Evolutionary conservation across 495 filamentous ascomycete genomes (phyloP), one percentile per base, ranked within the genome.

Genomic region (Aspergillus saccharolyticus): DNA sequence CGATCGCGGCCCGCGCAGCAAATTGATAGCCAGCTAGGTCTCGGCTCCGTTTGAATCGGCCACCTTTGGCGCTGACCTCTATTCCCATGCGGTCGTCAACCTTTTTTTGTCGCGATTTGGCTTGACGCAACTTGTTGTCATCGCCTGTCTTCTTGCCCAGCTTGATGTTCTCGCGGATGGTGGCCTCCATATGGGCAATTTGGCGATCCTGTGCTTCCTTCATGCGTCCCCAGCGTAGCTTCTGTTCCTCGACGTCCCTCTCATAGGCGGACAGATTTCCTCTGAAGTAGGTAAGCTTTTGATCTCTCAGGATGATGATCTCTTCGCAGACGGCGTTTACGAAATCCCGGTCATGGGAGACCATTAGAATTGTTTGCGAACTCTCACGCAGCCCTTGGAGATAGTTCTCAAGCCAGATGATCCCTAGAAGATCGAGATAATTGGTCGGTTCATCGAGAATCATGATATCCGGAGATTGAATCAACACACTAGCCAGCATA

Each of bases 371-470:
- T 0, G 72, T 74, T 17, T 67, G 61, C 0, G 73, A 72, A 1
- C 48, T 61, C 0, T 77, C 64, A 16, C 74, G 69, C 14, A 88
- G 66, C 28, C 76, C 71, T 39, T 78, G 71, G 19, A 92, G 80
- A 60, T 89, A 85, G 7, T 75, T 78, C 66, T 95, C 83, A 1
- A 95, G 79, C 89, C 89, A 95, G 24, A 93, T 80, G 20, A 93
- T 87, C n/a, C 85, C 85, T 0, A 89, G 77, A 0, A 95, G 78
- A 65, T 95, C 90, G 1, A 93, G 76, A 66, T 88, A 92, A 66
- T 93, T 93, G 51, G 90, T 93, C 4, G 90, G 89, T 63, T 95
- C 90, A 74, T 95, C 89, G 17, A 95, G 84, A 49, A 95, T 87
- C 61, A 93, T 78, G 49, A 93, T 83, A 60, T 92, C 88, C 0